Conservation (phyloP, 2,329 filamentous ascomycete species). For the Fusarium hostae region DNA sequence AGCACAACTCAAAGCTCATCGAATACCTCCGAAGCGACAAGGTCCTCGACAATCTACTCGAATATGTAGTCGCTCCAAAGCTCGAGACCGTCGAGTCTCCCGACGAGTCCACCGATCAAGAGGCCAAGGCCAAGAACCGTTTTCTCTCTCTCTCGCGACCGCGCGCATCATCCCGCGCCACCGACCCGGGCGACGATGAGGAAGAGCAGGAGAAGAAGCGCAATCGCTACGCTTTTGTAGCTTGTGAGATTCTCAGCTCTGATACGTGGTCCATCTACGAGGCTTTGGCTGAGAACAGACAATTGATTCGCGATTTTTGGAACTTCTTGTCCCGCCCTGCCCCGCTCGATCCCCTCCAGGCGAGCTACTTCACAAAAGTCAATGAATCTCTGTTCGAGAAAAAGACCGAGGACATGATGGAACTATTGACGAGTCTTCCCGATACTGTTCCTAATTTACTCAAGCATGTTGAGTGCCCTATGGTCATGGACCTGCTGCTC, state of each 20-base stretch:
- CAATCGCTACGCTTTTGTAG: constrained; percentile 92
- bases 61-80: constrained; percentile 89
- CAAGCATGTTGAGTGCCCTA: constrained; percentile 94
- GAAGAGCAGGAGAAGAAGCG: constrained; percentile 91
- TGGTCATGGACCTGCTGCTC: constrained; percentile 96
- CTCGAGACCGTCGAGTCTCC: constrained; percentile 66
- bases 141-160: constrained; percentile 61
- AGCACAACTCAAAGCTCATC: constrained; percentile 97
- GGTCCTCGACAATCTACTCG: constrained; percentile 84
- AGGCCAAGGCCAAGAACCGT: constrained; percentile 59
- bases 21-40: constrained; percentile 92
- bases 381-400: constrained; percentile 98
- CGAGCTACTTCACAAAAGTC: constrained; percentile 98
- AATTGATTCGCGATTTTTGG: constrained; percentile 88
- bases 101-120: constrained; percentile 62
- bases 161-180: constrained; percentile 63
- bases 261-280: constrained; percentile 98
- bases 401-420: constrained; percentile 97
- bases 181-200: constrained; percentile 61
- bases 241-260: constrained; percentile 92
- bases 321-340: constrained; percentile 84
- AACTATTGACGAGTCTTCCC: constrained; percentile 85
- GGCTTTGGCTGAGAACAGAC: constrained; percentile 85
- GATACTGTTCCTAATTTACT: constrained; percentile 86
- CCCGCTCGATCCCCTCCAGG: constrained; percentile 90